Conservation (phyloP, 2,329 filamentous ascomycete genomes). For the Chalaropsis thielavioides region DNA sequence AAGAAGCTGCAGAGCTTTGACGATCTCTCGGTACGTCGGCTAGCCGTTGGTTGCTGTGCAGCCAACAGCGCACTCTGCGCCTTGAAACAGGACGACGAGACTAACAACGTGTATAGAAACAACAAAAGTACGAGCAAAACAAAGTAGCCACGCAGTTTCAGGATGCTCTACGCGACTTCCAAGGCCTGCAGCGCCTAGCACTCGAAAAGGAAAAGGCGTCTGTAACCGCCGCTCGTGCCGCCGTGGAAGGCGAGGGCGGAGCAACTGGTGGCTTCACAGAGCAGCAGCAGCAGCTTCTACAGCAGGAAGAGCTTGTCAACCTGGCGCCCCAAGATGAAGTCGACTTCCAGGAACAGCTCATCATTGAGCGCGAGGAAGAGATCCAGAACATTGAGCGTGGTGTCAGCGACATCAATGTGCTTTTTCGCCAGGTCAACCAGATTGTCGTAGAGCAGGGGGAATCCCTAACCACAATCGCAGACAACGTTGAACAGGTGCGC, state of each 20-base stretch:
- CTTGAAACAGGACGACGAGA: background rate
- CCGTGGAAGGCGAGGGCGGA: conserved; percentile 47
- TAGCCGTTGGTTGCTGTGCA: background rate
- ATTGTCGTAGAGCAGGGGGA: conserved; percentile 92
- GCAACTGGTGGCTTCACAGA: conserved; percentile 19
- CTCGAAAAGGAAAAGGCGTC: conserved; percentile 87
- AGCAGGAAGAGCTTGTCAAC: conserved; percentile 62
- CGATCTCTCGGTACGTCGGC: conserved; percentile 52
- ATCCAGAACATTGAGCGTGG: conserved; percentile 96
- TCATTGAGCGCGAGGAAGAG: conserved; percentile 90
- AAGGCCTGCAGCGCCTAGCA: conserved; percentile 74
- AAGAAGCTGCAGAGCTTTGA: conserved; percentile 85
- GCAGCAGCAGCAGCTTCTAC: conserved; percentile 34
- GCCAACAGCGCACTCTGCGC: background rate
- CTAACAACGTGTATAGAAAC: conserved; percentile 43
- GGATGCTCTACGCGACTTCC: conserved; percentile 76
- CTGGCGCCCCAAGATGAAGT: conserved; percentile 87
- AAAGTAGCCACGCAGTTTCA: conserved; percentile 92
- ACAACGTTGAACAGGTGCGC: conserved; percentile 73
- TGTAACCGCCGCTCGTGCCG: conserved; percentile 66
- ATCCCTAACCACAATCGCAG: conserved; percentile 70
- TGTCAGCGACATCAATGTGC: conserved; percentile 86
- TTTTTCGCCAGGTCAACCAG: conserved; percentile 95
- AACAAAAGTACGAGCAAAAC: conserved; percentile 91
- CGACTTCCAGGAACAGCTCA: conserved; percentile 91